These are phyloP conservation scores for Hyphopichia pseudoburtonii DNA, from an alignment of 1,139 yeast species.

Conservation along the genomic window DNA sequence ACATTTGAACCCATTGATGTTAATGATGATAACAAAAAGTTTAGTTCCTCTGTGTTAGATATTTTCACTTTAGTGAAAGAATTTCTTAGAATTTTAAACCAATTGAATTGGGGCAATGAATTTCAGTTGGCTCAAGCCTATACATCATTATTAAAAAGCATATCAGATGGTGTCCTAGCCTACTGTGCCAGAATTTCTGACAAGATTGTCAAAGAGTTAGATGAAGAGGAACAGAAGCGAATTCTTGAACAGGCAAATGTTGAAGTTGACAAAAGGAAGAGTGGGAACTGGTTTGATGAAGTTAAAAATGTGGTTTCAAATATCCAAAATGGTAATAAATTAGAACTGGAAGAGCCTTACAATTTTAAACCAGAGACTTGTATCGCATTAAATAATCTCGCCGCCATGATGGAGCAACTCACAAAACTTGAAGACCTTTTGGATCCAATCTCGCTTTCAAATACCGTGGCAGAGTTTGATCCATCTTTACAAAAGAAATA, in stretches of 20 bases:
- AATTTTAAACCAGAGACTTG: slow-evolving; percentile 66
- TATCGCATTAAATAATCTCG: slow-evolving; percentile 71
- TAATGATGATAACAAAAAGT: slow-evolving; percentile 35
- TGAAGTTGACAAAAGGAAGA: slow-evolving; percentile 20
- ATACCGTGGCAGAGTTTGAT: slow-evolving; percentile 36
- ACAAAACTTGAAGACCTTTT: slow-evolving; percentile 59
- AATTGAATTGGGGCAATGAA: slow-evolving; percentile 61
- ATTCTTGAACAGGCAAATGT: slow-evolving; percentile 27
- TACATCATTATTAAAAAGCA: slow-evolving; percentile 58
- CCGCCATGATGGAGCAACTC: slow-evolving; percentile 58
- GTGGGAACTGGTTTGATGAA: slow-evolving; percentile 43
- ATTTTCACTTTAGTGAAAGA: slow-evolving; percentile 64
- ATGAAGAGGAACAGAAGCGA: slow-evolving; percentile 34
- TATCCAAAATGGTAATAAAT: slow-evolving; percentile 29
- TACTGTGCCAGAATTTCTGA: slow-evolving; percentile 53
- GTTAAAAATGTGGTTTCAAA: slow-evolving; percentile 50
- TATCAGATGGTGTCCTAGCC: slow-evolving; percentile 58
- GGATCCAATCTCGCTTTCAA: slow-evolving; percentile 62
- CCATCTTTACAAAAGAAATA: slow-evolving; percentile 31
- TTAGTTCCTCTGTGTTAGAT: slow-evolving; percentile 62
- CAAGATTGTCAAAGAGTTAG: slow-evolving; percentile 50
- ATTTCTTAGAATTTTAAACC: slow-evolving; percentile 52
- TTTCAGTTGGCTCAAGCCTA: slow-evolving; percentile 60
- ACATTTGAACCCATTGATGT: slow-evolving; percentile 53
- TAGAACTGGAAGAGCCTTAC: slow-evolving; percentile 54